Base-by-base conservation (phyloP, 768 basidiomycete genomes). In the Boletus vermiculosoides region DNA sequence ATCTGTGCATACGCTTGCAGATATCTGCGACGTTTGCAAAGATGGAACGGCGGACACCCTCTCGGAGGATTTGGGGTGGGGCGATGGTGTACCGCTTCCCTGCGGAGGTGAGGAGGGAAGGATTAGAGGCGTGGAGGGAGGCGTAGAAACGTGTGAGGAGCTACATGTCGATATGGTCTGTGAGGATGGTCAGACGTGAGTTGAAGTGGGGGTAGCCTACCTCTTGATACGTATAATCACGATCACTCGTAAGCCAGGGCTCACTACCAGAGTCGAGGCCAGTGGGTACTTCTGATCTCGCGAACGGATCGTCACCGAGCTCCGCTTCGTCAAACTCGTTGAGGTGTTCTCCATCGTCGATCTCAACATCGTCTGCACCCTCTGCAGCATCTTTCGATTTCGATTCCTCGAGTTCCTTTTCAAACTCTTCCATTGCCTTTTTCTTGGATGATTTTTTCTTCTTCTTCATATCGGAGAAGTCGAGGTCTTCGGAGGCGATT, bases 21-120 rank as follows among this genome's bases (percentile, higher is more conserved):
- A 99, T 99, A 70, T 99, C 96, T 59, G 87, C 86, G 55, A 99
- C 83, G 74, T 99, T 99, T 63, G 94, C 91, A 63, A 99, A 99
- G 62, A 98, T 90, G 44, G 93, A 87, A 76, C 94, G 95, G 77
- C 98, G 98, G 78, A 94, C 95, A 60, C 90, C 97, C 81, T 99
- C 97, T 66, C 92, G 83, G 71, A 90, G 86, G 50, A 98, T 87
- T 59, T 91, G 90, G 16, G 97, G 97, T 15, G 97, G 97, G 1
- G 93, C 93, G 63, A 99, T 96, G 20, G 94, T 98, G 78, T 98
- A 97, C 23, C 94, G 89, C 78, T 94, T 98, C 71, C 88, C 90
- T 39, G 87, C 79, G 11, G 92, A 88, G 49, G 83, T 84, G 63
- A 89, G 88, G 51, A 93, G 86, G 53, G 94, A 83, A 16, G 97